Percentiles rank a stretch among this genome's conserved stretches.
These are phyloP conservation scores for Lasiosphaeria ovina DNA, from an alignment of 495 filamentous ascomycete species.

Conservation along the genomic window DNA sequence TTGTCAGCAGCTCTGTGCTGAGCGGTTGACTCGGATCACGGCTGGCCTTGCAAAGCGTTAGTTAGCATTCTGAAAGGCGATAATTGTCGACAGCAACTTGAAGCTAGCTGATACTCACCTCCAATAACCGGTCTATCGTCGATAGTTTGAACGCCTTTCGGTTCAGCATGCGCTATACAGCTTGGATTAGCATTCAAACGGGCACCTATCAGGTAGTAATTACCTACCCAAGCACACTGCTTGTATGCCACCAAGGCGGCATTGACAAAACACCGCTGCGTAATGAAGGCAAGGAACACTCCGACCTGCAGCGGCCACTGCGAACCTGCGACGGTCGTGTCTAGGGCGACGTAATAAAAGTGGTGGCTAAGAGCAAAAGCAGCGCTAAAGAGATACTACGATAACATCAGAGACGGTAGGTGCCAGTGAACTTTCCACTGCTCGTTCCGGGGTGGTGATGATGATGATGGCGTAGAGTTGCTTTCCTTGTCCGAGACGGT, in stretches of 20 bases:
- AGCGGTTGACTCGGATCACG: background rate
- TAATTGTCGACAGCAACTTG: background rate
- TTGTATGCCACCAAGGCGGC: background rate
- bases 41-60: background rate
- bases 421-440: conserved; percentile 15
- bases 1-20: background rate
- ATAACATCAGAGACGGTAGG: conserved; percentile 9
- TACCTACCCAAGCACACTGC: background rate
- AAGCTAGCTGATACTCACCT: background rate
- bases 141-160: background rate
- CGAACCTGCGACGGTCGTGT: background rate
- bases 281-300: background rate
- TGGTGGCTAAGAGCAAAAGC: conserved; percentile 9
- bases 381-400: background rate
- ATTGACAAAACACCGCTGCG: background rate
- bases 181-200: background rate
- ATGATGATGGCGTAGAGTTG: no score
- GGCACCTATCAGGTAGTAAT: background rate
- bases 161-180: background rate
- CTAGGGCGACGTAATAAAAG: conserved; percentile 6
- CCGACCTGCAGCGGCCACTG: background rate
- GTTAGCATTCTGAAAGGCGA: background rate
- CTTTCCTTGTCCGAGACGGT: no score
- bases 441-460: background rate
- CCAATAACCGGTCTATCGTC: background rate